Percentiles rank a stretch among this genome's conserved stretches.
Evolutionary conservation across 768 basidiomycete genomes (phyloP).

Genomic region (Mycena vulgaris): DNA sequence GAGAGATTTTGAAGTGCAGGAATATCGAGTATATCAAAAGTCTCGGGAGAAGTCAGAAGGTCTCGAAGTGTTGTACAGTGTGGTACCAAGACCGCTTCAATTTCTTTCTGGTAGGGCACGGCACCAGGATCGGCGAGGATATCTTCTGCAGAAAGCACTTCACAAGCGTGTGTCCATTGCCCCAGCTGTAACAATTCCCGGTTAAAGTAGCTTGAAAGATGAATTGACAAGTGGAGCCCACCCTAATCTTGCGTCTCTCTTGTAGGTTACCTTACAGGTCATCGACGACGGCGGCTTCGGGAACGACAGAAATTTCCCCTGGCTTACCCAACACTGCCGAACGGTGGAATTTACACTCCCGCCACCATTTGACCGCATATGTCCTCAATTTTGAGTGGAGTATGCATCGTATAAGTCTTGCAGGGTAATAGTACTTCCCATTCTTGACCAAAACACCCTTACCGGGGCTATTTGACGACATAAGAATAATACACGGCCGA

Average conservation of each 20-base stretch:
- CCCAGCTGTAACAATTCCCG: no score
- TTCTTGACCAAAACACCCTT: no score
- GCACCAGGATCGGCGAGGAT: no score
- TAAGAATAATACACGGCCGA: background rate
- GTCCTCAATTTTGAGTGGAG: background rate
- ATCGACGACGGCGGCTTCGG: background rate
- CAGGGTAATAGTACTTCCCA: no score
- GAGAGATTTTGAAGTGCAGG: background rate
- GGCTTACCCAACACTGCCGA: background rate
- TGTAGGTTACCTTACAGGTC: background rate
- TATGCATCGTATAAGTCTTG: no score
- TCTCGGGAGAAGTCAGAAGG: background rate
- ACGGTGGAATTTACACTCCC: no score
- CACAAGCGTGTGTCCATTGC: no score
- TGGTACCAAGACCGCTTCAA: background rate
- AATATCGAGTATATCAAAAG: background rate
- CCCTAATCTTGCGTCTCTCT: background rate
- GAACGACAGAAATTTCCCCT: background rate
- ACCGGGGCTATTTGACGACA: background rate
- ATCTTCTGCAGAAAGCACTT: no score
- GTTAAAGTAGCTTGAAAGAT: no score
- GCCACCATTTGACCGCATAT: no score
- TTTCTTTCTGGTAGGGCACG: background rate
- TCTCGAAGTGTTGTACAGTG: background rate
- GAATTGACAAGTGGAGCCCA: no score